A percentile compares a stretch with the other conserved stretches of the same genome.
phyloP scores from a whole-genome alignment of 1,139 yeast genomes.

The Pichia sp. region DNA sequence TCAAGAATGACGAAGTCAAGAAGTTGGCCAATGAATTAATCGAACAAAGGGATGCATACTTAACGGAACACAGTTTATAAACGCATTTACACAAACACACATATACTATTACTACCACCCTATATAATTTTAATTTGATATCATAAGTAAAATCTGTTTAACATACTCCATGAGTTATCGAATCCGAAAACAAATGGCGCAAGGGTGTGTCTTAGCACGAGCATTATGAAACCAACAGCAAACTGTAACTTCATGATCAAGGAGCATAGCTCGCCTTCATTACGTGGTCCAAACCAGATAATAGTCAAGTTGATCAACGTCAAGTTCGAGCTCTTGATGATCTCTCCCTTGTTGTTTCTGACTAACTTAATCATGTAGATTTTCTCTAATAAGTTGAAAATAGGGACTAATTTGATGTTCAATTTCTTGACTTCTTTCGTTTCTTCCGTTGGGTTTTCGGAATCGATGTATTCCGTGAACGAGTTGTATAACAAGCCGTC shows the following conservation, averaged over 20 bases:
- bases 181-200: slow-evolving; percentile 89
- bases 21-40: slow-evolving; percentile 69
- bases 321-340: slow-evolving; percentile 68
- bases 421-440: slow-evolving; percentile 28
- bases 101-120: neutral
- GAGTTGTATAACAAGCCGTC: slow-evolving; percentile 83
- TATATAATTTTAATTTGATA: neutral
- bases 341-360: slow-evolving; percentile 28
- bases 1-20: slow-evolving; percentile 72
- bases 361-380: slow-evolving; percentile 52
- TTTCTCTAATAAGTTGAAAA: slow-evolving; percentile 40
- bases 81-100: neutral
- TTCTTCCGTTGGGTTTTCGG: slow-evolving; percentile 18
- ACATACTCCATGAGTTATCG: slow-evolving; percentile 56
- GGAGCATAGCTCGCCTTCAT: slow-evolving; percentile 74
- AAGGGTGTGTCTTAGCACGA: slow-evolving; percentile 74
- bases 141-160: slow-evolving; percentile 26
- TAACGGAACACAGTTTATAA: slow-evolving; percentile 22
- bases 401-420: slow-evolving; percentile 30
- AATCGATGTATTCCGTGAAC: slow-evolving; percentile 41
- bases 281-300: slow-evolving; percentile 86
- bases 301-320: slow-evolving; percentile 81
- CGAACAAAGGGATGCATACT: slow-evolving; percentile 51
- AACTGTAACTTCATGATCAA: slow-evolving; percentile 63
- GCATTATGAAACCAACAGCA: slow-evolving; percentile 60